Conservation (phyloP, 2,329 filamentous ascomycete genomes). For the Ophiocordyceps sinensis region DNA sequence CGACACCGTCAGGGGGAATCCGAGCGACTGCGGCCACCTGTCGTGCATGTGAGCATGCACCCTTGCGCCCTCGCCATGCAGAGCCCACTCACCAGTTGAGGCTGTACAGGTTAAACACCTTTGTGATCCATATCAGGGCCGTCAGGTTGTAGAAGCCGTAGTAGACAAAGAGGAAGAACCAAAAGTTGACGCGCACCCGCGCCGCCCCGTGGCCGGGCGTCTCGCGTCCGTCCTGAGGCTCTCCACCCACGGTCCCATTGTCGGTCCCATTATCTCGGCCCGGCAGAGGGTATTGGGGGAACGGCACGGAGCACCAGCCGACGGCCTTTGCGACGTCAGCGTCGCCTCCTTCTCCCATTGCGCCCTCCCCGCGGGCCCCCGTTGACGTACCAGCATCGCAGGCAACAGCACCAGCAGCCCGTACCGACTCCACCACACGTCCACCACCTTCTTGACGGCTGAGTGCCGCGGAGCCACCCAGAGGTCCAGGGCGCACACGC, state of each 20-base stretch:
- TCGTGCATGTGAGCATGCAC: background rate
- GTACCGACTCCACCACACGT: constrained; percentile 51
- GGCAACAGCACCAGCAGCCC: constrained; percentile 45
- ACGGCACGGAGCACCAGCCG: constrained; percentile 50
- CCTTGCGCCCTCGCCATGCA: constrained; percentile 4
- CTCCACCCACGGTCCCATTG: no score
- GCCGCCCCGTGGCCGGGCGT: constrained; percentile 48
- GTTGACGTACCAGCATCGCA: constrained; percentile 36
- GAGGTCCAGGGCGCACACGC: constrained; percentile 30
- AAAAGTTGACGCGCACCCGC: constrained; percentile 52
- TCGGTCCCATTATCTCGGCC: constrained; percentile 15
- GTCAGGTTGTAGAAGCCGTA: constrained; percentile 56
- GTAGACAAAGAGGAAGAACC: constrained; percentile 58
- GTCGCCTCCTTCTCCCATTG: background rate
- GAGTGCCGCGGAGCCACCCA: constrained; percentile 47
- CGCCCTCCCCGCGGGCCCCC: background rate
- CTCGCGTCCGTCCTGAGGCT: constrained; percentile 16
- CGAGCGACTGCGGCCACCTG: constrained; percentile 44
- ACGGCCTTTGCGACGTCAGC: constrained; percentile 31
- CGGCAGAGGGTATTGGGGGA: constrained; percentile 45
- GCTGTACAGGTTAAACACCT: constrained; percentile 56
- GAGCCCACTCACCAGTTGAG: constrained; percentile 40
- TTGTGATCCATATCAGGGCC: constrained; percentile 56
- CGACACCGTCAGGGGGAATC: constrained; percentile 49
- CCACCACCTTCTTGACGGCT: constrained; percentile 42